Evolutionary conservation across 2,329 filamentous ascomycete genomes (phyloP).

Genomic region (Fusarium virguliforme): DNA sequence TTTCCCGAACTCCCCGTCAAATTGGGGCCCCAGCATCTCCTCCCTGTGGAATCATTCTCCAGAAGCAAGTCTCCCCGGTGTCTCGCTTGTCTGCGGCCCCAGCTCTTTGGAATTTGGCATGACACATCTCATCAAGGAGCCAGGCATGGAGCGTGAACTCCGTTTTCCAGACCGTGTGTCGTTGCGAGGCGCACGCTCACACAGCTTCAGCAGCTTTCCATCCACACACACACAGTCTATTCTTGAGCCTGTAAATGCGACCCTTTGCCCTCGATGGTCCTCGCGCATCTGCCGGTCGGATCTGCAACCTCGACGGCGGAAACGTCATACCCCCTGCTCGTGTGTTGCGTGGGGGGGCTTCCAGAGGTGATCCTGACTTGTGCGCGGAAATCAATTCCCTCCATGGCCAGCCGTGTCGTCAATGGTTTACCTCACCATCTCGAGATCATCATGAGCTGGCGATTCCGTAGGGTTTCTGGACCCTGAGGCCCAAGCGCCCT

Average conservation of each 20-base stretch:
- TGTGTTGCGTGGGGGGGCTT: constrained; percentile 39
- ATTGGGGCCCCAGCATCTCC: constrained; percentile 38
- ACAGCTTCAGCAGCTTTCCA: constrained; percentile 14
- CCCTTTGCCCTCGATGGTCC: constrained; percentile 25
- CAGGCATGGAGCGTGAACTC: constrained; percentile 6
- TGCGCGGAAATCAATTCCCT: constrained; percentile 40
- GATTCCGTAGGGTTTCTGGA: not conserved
- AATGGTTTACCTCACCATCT: constrained; percentile 38
- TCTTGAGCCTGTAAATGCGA: constrained; percentile 18
- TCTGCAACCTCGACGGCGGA: constrained; percentile 40
- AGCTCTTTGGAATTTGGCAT: constrained; percentile 31
- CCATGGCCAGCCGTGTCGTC: constrained; percentile 31
- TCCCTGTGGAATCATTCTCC: constrained; percentile 19
- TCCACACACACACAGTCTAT: constrained; percentile 18
- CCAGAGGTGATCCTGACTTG: constrained; percentile 30
- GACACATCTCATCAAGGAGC: constrained; percentile 35
- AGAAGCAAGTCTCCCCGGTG: constrained; percentile 46
- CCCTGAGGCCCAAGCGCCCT: constrained; percentile 7
- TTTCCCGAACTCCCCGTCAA: constrained; percentile 48
- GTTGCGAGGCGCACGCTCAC: constrained; percentile 18
- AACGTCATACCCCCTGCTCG: constrained; percentile 47
- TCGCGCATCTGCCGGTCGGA: constrained; percentile 46
- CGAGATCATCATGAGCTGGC: constrained; percentile 27
- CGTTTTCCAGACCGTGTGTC: constrained; percentile 12
- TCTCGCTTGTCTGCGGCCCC: constrained; percentile 43